A percentile compares a stretch with the other conserved stretches of the same genome.
Evolutionary conservation across 306 rosid species (phyloP).

Genomic region (Crataegus laevigata): DNA sequence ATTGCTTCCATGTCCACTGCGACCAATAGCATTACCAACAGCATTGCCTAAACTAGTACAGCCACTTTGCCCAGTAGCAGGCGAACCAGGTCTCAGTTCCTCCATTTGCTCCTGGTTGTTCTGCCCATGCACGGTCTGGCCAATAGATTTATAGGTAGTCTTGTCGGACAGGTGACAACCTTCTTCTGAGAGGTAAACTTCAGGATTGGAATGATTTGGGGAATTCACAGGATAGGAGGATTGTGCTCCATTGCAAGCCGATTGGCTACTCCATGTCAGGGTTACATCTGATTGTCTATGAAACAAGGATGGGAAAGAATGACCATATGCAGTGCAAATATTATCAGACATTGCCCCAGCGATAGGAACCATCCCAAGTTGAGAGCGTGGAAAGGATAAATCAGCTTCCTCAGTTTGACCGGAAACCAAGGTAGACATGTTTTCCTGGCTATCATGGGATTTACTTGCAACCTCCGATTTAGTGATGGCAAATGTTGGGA

Average conservation of each 20-base stretch:
- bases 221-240: slow-evolving; percentile 30
- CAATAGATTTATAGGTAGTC: slow-evolving; percentile 15
- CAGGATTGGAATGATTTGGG: slow-evolving; percentile 27
- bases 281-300: slow-evolving; percentile 22
- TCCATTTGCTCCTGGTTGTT: slow-evolving; percentile 17
- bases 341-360: slow-evolving; percentile 24
- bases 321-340: slow-evolving; percentile 12
- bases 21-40: slow-evolving; percentile 14
- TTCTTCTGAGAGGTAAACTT: slow-evolving; percentile 32
- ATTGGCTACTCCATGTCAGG: slow-evolving; percentile 22
- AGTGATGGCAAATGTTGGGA: slow-evolving; percentile 15
- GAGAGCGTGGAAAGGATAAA: slow-evolving; percentile 19
- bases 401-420: slow-evolving; percentile 30
- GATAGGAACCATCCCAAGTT: slow-evolving; percentile 27
- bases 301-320: slow-evolving; percentile 32
- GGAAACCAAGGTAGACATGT: slow-evolving; percentile 1
- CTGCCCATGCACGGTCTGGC: slow-evolving; percentile 19
- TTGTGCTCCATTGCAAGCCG: slow-evolving; percentile 25
- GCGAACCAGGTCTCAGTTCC: slow-evolving; percentile 30
- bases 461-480: slow-evolving; percentile 25
- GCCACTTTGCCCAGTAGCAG: slow-evolving; percentile 27
- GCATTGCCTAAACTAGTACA: slow-evolving; percentile 29
- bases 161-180: slow-evolving; percentile 25
- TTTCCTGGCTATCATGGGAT: slow-evolving; percentile 24
- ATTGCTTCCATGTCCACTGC: slow-evolving; percentile 28